Evolutionary conservation across 352 stramenopile species (phyloP).

Genomic region (Paralagenidium karlingii): DNA sequence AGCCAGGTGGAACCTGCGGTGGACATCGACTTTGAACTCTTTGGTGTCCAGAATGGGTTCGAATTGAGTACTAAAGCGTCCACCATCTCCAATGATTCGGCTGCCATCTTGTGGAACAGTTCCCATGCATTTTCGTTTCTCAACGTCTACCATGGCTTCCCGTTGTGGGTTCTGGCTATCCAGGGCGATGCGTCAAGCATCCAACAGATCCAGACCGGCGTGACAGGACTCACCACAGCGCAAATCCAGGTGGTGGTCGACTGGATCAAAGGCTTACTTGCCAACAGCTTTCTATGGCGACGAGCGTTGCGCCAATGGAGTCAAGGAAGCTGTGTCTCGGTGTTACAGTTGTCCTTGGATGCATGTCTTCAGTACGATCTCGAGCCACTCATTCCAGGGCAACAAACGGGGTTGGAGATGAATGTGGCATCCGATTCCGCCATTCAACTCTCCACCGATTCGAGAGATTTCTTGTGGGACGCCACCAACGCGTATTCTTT

Average conservation of each 20-base stretch:
- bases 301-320: constrained; percentile 49
- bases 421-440: constrained; percentile 14
- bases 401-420: constrained; percentile 52
- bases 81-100: too few species aligned
- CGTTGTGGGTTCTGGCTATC: constrained; percentile 19
- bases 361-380: constrained; percentile 39
- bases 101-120: constrained; percentile 22
- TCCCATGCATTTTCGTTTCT: constrained; percentile 24
- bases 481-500: constrained; percentile 19
- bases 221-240: constrained; percentile 12
- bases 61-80: constrained; percentile 16
- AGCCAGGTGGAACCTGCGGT: constrained; percentile 38
- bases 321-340: constrained; percentile 37
- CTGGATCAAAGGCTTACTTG: constrained; percentile 29
- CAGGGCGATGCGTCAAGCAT: constrained; percentile 3
- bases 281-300: constrained; percentile 27
- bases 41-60: constrained; percentile 38
- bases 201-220: constrained; percentile 6
- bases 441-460: constrained; percentile 7
- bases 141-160: constrained; percentile 30
- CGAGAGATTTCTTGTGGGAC: constrained; percentile 21
- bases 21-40: constrained; percentile 37
- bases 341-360: constrained; percentile 17
- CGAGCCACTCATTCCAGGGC: constrained; percentile 29
- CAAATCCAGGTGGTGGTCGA: constrained; percentile 22